phyloP scores from a whole-genome alignment of 352 stramenopile species.

The Globisporangium uncinulatum region DNA sequence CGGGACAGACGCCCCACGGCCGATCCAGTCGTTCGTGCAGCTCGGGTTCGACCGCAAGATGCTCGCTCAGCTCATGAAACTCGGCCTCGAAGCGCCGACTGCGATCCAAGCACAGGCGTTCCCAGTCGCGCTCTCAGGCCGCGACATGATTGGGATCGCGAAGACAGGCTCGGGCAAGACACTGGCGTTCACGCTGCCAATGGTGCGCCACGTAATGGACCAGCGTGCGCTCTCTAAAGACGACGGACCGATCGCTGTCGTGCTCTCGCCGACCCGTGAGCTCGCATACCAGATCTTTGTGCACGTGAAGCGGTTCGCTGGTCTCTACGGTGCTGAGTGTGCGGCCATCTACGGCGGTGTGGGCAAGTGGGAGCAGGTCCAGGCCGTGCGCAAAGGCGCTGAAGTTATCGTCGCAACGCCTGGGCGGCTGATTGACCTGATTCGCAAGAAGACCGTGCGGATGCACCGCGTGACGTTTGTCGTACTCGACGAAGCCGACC shows the following conservation, averaged over 20 bases:
- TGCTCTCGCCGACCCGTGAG: slow-evolving; percentile 76
- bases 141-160: slow-evolving; percentile 84
- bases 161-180: slow-evolving; percentile 98
- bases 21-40: slow-evolving; percentile 76
- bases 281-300: slow-evolving; percentile 83
- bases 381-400: slow-evolving; percentile 60
- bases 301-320: slow-evolving; percentile 80
- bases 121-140: slow-evolving; percentile 64
- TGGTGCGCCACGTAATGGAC: slow-evolving; percentile 88
- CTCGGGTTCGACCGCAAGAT: slow-evolving; percentile 63
- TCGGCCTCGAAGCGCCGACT: slow-evolving; percentile 67
- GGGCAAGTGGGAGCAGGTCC: slow-evolving; percentile 83
- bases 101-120: slow-evolving; percentile 83
- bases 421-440: slow-evolving; percentile 78
- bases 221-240: slow-evolving; percentile 67
- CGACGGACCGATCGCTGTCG: slow-evolving; percentile 75
- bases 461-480: slow-evolving; percentile 79
- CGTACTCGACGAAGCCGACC: slow-evolving; percentile 85
- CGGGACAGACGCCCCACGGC: slow-evolving; percentile 35
- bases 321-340: slow-evolving; percentile 59
- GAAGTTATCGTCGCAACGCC: slow-evolving; percentile 80
- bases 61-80: slow-evolving; percentile 61
- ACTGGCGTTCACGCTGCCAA: slow-evolving; percentile 95
- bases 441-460: slow-evolving; percentile 59
- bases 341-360: slow-evolving; percentile 74